phyloP scores from a whole-genome alignment of 257 asterid genomes.

The Solanum chiquidenum region DNA sequence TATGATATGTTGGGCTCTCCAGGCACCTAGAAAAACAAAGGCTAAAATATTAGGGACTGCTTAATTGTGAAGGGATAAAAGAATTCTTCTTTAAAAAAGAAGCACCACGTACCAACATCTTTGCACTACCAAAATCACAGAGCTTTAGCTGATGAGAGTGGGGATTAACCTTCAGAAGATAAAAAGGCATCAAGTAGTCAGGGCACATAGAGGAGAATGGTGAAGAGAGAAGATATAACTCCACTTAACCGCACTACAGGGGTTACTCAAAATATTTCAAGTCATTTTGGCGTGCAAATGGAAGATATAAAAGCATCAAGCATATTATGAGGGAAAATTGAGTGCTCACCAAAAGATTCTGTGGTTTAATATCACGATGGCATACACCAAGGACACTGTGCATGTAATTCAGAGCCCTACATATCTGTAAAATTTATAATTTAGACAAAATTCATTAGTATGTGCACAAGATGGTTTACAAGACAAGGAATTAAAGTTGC shows the following conservation, averaged over 20 bases:
- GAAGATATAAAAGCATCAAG: background rate
- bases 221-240: background rate
- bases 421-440: slow-evolving; percentile 42
- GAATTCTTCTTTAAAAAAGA: background rate
- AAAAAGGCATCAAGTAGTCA: background rate
- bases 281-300: background rate
- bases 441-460: background rate
- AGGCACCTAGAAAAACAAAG: slow-evolving; percentile 40
- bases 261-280: background rate
- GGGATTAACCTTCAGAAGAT: slow-evolving; percentile 64
- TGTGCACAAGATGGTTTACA: background rate
- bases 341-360: slow-evolving; percentile 67
- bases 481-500: background rate
- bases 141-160: slow-evolving; percentile 76
- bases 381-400: slow-evolving; percentile 72
- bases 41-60: background rate
- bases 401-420: slow-evolving; percentile 69
- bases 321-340: background rate
- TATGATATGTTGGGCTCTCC: slow-evolving; percentile 93
- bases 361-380: slow-evolving; percentile 96
- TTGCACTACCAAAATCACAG: slow-evolving; percentile 98
- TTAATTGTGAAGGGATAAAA: background rate
- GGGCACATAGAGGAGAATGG: background rate
- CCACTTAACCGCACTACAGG: background rate
- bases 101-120: slow-evolving; percentile 58